Evolutionary conservation across 2,329 filamentous ascomycete genomes (phyloP), one percentile per base, ranked within the genome.

Genomic region (Pseudogymnoascus sp.): DNA sequence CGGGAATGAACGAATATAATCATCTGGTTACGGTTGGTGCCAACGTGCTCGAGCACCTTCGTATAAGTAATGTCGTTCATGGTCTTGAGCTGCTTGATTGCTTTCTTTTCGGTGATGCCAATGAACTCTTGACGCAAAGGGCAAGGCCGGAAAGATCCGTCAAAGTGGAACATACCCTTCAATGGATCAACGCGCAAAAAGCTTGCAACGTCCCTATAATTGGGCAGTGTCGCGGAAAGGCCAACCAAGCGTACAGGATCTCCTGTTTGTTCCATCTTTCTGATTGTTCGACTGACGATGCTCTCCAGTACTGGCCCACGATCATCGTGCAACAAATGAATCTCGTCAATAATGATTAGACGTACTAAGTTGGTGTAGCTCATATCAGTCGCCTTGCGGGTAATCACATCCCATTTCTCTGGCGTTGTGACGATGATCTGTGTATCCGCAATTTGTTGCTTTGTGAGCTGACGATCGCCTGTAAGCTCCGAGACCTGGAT

Each of bases 41-140:
- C 95, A 31, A 97, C 93, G 73, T 98, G 93, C 75, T 99, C 95
- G 62, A 99, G 84, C 28, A 97, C 93, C 76, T 99, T 99, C 67
- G 88, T 96, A 76, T 99, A 99, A 64, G 92, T 97, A 62, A 99
- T 93, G 70, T 99, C 95, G 72, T 99, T 99, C 95, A 99, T 99
- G 0, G 90, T 96, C 82, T 98, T 97, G 62, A 99, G 81, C 75
- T 99, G 95, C 78, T 98, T 99, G 78, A 99, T 99, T 5, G 95
- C 90, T 75, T 98, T 98, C 78, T 95, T 96, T 69, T 99, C 95
- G 0, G 93, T 97, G 46, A 99, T 90, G 61, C 95, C 95, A 68
- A 99, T 91, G 72, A 98, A 99, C 75, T 99, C 96, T 74, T 99
- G 95, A 70, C 91, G 92, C 70, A 99, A 77, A 1, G 95, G 95